Base-by-base conservation (phyloP, 495 filamentous ascomycete species). In the Penicillium bialowiezense region DNA sequence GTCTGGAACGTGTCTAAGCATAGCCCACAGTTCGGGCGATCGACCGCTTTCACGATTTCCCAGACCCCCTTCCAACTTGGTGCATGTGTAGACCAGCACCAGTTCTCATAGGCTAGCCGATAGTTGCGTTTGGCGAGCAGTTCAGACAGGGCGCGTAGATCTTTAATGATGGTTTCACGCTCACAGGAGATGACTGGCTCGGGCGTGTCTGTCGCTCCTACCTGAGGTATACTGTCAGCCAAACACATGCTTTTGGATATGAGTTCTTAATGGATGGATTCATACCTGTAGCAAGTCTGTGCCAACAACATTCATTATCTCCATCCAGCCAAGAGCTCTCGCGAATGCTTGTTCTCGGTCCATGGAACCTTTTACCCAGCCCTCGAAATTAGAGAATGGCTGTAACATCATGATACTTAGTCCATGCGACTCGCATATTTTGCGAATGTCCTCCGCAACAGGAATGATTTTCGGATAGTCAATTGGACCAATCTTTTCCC, bases 1-100 rank as follows among this genome's bases (percentile, higher is more conserved):
- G 80, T 86, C 60, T 92, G 88, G 69, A 92, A 91, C 0, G 88
- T 92, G 62, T 95, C 88, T 12, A 95, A 76, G 59, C 88, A 91
- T 2, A 91, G 66, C 0, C 89, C 87, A 23, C 90, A 67, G 55
- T 92, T 92, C 0, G 71, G 71, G 3, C 82, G 62, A 55, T 87
- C 68, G 3, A 83, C 82, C 9, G 66, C 72, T 37, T 76, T 52
- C 5, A 87, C 80, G 19, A 91, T 85, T 1, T 80, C 70, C 81
- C 83, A 90, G 10, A 84, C 82, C 20, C 80, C 73, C 44, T 72
- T 75, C 87, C 87, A 92, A 6, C 64, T 74, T 5, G 82, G 82
- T 0, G 87, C 87, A 23, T 82, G 78, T 0, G 85, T 84, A 1
- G 85, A 83, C 89, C 88, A 92, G 67, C 86, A 89, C 87, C 88